Evolutionary conservation across 345 rosid genomes (phyloP), one percentile per base, ranked within the genome.

Genomic region (Pseudoturritis turrita): DNA sequence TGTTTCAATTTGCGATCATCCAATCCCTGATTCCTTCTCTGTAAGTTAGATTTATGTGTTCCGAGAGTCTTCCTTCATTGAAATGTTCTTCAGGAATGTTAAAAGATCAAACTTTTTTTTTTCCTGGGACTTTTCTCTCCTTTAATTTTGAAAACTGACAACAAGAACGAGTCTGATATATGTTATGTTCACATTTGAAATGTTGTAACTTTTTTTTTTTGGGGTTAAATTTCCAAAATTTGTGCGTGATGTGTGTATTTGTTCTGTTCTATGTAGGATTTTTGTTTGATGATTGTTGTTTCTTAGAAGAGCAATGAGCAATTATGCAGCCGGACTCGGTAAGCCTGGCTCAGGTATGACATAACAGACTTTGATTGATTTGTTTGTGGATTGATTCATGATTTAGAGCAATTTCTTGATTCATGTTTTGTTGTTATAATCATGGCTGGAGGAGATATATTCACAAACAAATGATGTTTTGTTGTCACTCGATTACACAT

Each of bases 271-370:
- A 12, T 65, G 72, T 74, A 65, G 78, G 67, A 74, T 57, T 39
- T n/a, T 28, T 56, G 66, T 45, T 73, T 57, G 72, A 65, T 73
- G 77, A 37, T 73, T n/a, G 19, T 47, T 65, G 44, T 13, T 11
- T 65, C 4, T 36, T 73, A 58, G 72, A 65, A 57, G 67, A 74
- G 72, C 72, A 65, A 74, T 74, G 78, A 74, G 72, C 61, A 47
- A 57, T 28, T 74, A 74, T 29, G 23, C 67, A 74, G 78, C 67
- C 67, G 78, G 78, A 74, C 72, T 74, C 67, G 78, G 72, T 21
- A 74, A 56, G 60, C 72, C 72, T 74, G 72, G 78, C 54, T 74
- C 78, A 74, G 78, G 78, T 74, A 74, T 57, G 49, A 31, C 28
- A 7, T 4, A 4, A 29, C 33, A 13, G 14, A 72, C n/a, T n/a